phyloP scores from a whole-genome alignment of 768 basidiomycete genomes.

The Coprinellus aureogranulatus region DNA sequence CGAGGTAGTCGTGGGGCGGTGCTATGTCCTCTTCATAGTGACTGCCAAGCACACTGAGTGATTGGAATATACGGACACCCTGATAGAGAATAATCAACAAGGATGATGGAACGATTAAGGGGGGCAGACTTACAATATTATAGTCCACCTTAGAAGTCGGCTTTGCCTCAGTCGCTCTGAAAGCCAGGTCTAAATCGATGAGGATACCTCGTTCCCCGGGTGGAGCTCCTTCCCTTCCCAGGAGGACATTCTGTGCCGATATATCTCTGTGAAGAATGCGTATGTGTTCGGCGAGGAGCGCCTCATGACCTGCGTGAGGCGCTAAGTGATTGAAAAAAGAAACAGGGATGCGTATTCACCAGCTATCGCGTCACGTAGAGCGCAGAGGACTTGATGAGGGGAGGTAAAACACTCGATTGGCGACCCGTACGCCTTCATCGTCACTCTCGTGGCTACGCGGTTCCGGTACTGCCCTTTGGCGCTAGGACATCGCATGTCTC shows the following conservation, averaged over 20 bases:
- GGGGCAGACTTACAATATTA: background rate
- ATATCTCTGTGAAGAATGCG: conserved; percentile 2
- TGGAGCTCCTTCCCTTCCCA: background rate
- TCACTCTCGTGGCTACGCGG: background rate
- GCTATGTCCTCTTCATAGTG: background rate
- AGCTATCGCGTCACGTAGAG: conserved; percentile 11
- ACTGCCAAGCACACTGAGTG: background rate
- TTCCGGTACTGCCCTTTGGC: background rate
- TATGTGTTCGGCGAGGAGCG: background rate
- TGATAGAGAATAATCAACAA: background rate
- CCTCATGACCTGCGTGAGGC: background rate
- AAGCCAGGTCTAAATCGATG: conserved; percentile 8
- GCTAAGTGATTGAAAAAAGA: no score
- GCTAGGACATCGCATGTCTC: background rate
- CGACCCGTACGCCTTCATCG: conserved; percentile 8
- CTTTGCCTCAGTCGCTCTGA: background rate
- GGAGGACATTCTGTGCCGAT: background rate
- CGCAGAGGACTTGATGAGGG: conserved; percentile 1
- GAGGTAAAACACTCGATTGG: conserved; percentile 3
- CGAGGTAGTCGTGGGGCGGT: background rate
- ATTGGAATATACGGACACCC: background rate
- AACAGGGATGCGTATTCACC: conserved; percentile 1
- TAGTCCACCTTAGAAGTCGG: background rate
- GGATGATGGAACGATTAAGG: background rate
- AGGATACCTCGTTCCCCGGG: background rate